Percentiles rank a stretch among this genome's conserved stretches.
Evolutionary conservation across 2,329 filamentous ascomycete species (phyloP).

Genomic region (Fusarium multiceps): DNA sequence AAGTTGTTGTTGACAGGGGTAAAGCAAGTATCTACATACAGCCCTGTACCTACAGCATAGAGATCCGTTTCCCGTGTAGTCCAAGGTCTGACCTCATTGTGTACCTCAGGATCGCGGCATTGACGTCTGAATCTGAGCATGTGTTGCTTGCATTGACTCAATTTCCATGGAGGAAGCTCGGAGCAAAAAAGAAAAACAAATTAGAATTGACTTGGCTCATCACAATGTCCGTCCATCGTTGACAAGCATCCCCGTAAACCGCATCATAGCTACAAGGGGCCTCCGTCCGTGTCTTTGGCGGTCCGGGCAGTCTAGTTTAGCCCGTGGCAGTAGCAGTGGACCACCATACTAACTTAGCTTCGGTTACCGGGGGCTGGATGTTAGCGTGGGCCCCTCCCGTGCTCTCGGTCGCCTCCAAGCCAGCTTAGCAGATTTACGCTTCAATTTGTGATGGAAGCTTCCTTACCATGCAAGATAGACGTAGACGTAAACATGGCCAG

Average conservation of each 20-base stretch:
- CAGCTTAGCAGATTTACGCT: conserved; percentile 26
- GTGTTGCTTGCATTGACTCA: conserved; percentile 15
- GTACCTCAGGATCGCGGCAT: conserved; percentile 22
- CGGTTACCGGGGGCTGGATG: conserved; percentile 11
- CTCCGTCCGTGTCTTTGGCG: conserved; percentile 20
- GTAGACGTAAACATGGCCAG: conserved; percentile 9
- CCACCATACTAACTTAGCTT: conserved; percentile 13
- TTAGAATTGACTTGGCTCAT: conserved; percentile 22
- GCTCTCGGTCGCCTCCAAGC: conserved; percentile 20
- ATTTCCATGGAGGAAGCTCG: not conserved
- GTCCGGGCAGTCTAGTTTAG: conserved; percentile 9
- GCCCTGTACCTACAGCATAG: not conserved
- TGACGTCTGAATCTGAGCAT: conserved; percentile 14
- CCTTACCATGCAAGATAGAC: conserved; percentile 10
- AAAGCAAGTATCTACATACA: not conserved
- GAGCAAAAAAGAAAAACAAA: conserved; percentile 5
- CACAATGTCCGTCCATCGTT: conserved; percentile 19
- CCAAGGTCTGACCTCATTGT: conserved; percentile 39
- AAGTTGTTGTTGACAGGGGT: conserved; percentile 24
- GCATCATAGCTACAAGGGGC: conserved; percentile 30
- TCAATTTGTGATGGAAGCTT: conserved; percentile 31
- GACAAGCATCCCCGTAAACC: conserved; percentile 24
- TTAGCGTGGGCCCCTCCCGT: conserved; percentile 39
- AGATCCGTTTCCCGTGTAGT: not conserved
- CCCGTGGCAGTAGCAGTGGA: conserved; percentile 12